Base-by-base conservation (phyloP, 352 stramenopile genomes). In the Thraustochytrium sp. region DNA sequence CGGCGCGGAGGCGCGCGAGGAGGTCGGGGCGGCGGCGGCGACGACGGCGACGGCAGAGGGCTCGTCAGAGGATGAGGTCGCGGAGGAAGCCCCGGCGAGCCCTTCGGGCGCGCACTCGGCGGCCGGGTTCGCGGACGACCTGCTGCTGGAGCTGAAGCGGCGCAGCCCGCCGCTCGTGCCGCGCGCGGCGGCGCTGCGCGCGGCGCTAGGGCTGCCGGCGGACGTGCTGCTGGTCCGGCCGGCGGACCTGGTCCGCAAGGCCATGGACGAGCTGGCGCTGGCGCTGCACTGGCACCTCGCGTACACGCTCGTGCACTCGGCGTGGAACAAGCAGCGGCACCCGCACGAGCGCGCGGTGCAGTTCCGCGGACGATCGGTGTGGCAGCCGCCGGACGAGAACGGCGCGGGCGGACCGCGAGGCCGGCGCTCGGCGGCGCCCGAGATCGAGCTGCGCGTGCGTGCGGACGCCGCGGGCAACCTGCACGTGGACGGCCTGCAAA, bases 301-400 rank as follows among this genome's bases (percentile, higher is more conserved):
- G 26, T 72, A 72, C 59, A 72, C 59, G 40, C 59, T 72, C 59
- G 59, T 72, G 36, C 59, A 72, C 31, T 72, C 59, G 21, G 59
- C 59, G 26, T 72, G 59, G 59, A 21, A 72, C 11, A 31, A 21
- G 26, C 59, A 72, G 16, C 59, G 21, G 8, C 31, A 46, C 59
- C 23, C 26, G 59, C 13, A 26, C 2, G 13, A 44, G 8, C 9
- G 59, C 21, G 36, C 40, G 46, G 9, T 72, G 8, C 29, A 31
- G 8, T 72, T 72, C n/a, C 59, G 59, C 16, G 26, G 59, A 1
- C 42, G 46, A 29, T 5, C 59, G 9, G 16, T 49, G 5, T 26
- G 8, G 8, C 59, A 72, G 40, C 13, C 59, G 2, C 26, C 11
- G 26, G 8, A 49, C 23, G 26, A 16, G n/a, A n/a, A n/a, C n/a